Percentiles rank a stretch among this genome's conserved stretches.
Conservation (phyloP, 768 basidiomycete species). For the Lepiota brunneoincarnata region DNA sequence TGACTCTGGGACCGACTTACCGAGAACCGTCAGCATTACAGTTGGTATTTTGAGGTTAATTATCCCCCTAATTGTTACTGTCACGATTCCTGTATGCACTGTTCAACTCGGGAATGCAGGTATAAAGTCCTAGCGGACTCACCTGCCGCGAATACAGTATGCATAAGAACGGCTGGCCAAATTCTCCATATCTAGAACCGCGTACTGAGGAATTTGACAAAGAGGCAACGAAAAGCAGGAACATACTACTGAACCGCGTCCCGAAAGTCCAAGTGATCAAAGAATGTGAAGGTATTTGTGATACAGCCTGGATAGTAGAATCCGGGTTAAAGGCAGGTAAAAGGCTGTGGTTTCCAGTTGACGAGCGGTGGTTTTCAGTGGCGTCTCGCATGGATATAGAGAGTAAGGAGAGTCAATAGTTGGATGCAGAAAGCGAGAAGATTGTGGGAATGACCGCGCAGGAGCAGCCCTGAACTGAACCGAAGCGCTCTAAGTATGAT, state of each 20-base stretch:
- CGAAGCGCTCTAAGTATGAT: too few relatives aligned
- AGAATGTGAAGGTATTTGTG: constrained; percentile 21
- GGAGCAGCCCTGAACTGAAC: too few relatives aligned
- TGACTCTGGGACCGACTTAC: constrained; percentile 25
- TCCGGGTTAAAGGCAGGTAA: constrained; percentile 26
- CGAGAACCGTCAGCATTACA: constrained; percentile 60
- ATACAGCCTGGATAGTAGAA: constrained; percentile 15
- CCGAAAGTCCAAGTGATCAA: constrained; percentile 33
- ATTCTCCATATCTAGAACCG: constrained; percentile 51
- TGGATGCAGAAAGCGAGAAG: too few relatives aligned
- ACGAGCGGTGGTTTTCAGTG: too few relatives aligned
- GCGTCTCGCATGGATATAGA: too few relatives aligned
- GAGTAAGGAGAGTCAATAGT: too few relatives aligned
- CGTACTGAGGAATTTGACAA: not conserved
- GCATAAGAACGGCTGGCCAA: constrained; percentile 65
- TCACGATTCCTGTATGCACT: constrained; percentile 35
- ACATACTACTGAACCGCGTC: constrained; percentile 29
- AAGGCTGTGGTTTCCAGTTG: constrained; percentile 6
- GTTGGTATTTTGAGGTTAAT: constrained; percentile 46
- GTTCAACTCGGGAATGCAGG: not conserved
- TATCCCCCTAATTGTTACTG: constrained; percentile 36
- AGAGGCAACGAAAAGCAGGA: not conserved
- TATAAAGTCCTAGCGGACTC: not conserved
- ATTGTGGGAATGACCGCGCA: too few relatives aligned
- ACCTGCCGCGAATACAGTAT: constrained; percentile 57